Percentiles rank a stretch among this genome's conserved stretches.
These are phyloP conservation scores for Dillenia turbinata DNA, from an alignment of 164 flowering plant genomes.

Conservation along the genomic window DNA sequence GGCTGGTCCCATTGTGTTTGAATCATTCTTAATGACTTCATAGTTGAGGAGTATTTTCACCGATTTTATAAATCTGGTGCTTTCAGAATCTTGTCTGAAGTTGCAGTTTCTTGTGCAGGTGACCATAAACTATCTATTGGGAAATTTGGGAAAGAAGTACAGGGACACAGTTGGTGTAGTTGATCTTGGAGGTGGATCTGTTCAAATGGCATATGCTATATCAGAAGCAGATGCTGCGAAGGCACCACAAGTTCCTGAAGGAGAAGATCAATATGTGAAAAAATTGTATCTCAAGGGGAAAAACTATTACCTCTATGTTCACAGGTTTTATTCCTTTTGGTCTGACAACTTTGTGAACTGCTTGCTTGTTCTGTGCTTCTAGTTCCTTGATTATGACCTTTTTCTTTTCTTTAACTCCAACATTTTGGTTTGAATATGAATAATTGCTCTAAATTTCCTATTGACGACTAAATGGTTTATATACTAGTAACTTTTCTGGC, in stretches of 20 bases:
- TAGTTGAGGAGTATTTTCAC: too few species aligned
- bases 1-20: too few species aligned
- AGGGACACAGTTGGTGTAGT: constrained; percentile 85
- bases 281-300: constrained; percentile 68
- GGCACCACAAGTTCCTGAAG: constrained; percentile 59
- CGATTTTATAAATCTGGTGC: too few species aligned
- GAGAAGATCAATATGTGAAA: constrained; percentile 81
- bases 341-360: background rate
- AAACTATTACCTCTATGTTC: constrained; percentile 82
- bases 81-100: background rate
- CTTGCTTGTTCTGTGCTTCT: too few species aligned
- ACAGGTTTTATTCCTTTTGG: constrained; percentile 50
- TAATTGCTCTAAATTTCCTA: too few species aligned
- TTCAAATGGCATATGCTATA: constrained; percentile 98
- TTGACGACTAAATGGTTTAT: too few species aligned
- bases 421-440: too few species aligned
- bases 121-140: constrained; percentile 78
- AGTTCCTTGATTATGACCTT: too few species aligned
- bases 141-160: constrained; percentile 67
- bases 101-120: constrained; percentile 42
- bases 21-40: too few species aligned
- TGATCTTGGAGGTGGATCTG: constrained; percentile 99
- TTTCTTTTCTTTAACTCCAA: background rate
- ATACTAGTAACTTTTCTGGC: too few species aligned
- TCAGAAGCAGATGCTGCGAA: constrained; percentile 70